Evolutionary conservation across 2,329 filamentous ascomycete species (phyloP), one percentile per base, ranked within the genome.

Genomic region (Sporothrix curviconia): DNA sequence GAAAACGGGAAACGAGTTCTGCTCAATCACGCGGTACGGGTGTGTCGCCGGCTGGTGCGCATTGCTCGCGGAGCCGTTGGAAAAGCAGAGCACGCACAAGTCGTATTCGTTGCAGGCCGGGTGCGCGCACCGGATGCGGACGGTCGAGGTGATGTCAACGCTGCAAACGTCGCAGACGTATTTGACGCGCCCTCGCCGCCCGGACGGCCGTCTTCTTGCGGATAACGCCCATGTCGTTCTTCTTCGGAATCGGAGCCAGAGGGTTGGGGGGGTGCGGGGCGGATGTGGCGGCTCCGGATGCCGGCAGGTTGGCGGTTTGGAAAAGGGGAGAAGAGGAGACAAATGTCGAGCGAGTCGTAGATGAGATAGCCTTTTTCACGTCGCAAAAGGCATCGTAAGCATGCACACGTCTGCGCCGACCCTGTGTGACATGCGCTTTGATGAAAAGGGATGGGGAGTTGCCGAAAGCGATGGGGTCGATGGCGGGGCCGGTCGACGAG

Each of bases 91-190:
- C 37, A 99, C 94, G 70, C 94, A 99, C 54, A 99, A 85, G 70
- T 99, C 94, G 71, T 96, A 99, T 67, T 99, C 94, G 68, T 87
- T 87, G 71, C 94, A 99, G 55, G 82, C 79, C 54, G 83, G 70
- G 68, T 90, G 84, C 54, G 92, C 92, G 73, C 94, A 99, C 71
- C 90, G 83, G 72, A 99, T 97, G 65, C 94, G 91, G 63, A 99
- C 91, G 90, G 94, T 99, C 5, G 92, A 94, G 47, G 94, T 99
- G 65, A 99, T 95, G 71, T 99, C 94, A 58, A 90, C 90, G 44
- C 90, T 95, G 72, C 94, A 99, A 59, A 95, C 87, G 72, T 99
- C 95, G 77, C 94, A 99, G 64, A 97, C 90, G 71, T 95, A 99
- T 71, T 97, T 96, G 32, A 91, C 89, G 62, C 89, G 49, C 89